Evolutionary conservation across 129 eudicot species (phyloP), one percentile per base, ranked within the genome.

Genomic region (Smallanthus sonchifolius): DNA sequence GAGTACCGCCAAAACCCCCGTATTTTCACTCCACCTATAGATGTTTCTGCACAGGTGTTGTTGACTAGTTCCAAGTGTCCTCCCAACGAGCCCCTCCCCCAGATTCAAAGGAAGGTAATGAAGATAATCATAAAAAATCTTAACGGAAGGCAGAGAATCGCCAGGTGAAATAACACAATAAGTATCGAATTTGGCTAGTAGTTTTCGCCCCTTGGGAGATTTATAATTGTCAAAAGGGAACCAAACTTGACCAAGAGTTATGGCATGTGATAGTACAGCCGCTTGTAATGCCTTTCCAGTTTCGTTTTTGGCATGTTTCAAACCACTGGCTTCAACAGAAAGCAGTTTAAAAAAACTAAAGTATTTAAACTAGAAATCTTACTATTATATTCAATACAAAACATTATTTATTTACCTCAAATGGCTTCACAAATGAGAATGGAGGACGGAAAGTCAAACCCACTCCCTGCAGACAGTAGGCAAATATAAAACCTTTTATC

Each of bases 231-330:
- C 15, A 28, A 28, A 40, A 24, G 69, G 6, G 39, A 43, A 5
- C 77, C 77, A 73, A 43, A 43, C 77, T 73, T 59, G 69, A 59
- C 44, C 69, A 73, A 59, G 24, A 57, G 34, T 19, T 60, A 73
- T 3, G 42, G 11, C 5, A 72, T 39, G 43, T 2, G 68, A 20
- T 56, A 20, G 7, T 4, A 17, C 14, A 73, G 35, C 10, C 2
- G 30, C n/a, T 51, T 42, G 17, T 30, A 73, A 8, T 14, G 57
- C 69, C 44, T 10, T 38, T 42, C 43, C 54, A 45, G 43, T 61
- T 11, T 59, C 77, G 10, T 10, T n/a, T 32, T 1, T 15, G 9
- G 60, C 68, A 61, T 2, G 28, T 16, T 43, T 44, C 42, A 60
- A 28, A 30, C 44, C 6, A 14, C 30, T 24, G 30, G n/a, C 0